These are phyloP conservation scores for Teratosphaeria gauchensis DNA, from an alignment of 2,329 filamentous ascomycete genomes.

Conservation along the genomic window DNA sequence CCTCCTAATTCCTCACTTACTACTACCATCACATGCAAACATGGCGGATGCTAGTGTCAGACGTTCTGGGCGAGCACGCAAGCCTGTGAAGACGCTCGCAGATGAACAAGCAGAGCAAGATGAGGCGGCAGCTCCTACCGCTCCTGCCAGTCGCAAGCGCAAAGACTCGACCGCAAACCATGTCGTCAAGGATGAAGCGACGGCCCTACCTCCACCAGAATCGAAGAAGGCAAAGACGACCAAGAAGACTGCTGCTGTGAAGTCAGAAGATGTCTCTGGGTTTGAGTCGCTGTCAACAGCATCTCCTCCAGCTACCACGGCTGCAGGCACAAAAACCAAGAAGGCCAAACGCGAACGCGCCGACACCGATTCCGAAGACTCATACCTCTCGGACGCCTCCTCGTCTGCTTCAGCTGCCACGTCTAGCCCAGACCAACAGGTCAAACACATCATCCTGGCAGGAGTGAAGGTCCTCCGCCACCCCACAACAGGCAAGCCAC, in stretches of 20 bases:
- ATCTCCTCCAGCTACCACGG: not conserved
- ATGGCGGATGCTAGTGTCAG: constrained; percentile 5
- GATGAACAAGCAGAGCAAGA: constrained; percentile 11
- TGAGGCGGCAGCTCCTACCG: not conserved
- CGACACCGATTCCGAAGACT: not conserved
- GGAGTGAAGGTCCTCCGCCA: not conserved
- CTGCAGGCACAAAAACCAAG: not conserved
- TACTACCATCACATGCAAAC: not conserved
- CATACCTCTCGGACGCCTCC: not conserved
- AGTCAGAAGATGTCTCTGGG: not conserved
- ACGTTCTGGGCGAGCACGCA: constrained; percentile 12
- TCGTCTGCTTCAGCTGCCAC: not conserved
- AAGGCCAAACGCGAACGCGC: not conserved
- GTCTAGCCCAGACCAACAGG: too few species aligned
- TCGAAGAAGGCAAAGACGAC: not conserved
- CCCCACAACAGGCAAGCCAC: not conserved
- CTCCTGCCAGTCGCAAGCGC: not conserved
- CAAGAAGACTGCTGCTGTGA: not conserved
- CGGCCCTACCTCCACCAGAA: not conserved
- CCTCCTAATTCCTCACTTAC: not conserved
- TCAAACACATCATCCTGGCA: not conserved
- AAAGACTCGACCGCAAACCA: not conserved
- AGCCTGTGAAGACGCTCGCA: constrained; percentile 9
- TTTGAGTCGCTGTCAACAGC: not conserved
- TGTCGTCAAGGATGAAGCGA: not conserved